These are phyloP conservation scores for Aspergillus coremiiformis DNA, from an alignment of 495 filamentous ascomycete species.

Conservation along the genomic window DNA sequence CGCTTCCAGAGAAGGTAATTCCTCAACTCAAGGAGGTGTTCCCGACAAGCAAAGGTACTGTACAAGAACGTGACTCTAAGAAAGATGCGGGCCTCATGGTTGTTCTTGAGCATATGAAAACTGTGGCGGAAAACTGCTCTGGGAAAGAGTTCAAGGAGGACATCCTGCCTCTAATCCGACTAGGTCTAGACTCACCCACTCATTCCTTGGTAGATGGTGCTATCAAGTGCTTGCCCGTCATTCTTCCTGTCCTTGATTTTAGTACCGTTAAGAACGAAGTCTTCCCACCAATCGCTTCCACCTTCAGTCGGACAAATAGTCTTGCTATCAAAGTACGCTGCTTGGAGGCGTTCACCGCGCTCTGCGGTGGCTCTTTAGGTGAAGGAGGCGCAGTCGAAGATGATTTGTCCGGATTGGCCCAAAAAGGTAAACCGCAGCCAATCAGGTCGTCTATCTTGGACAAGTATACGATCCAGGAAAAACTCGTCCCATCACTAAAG, in stretches of 20 bases:
- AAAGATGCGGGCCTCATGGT: slow-evolving; percentile 88
- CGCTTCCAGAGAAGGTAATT: slow-evolving; percentile 75
- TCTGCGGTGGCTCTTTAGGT: slow-evolving; percentile 65
- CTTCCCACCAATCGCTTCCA: slow-evolving; percentile 79
- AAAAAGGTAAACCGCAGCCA: slow-evolving; percentile 43
- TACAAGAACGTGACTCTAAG: slow-evolving; percentile 65
- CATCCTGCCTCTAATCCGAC: slow-evolving; percentile 73
- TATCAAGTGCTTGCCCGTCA: slow-evolving; percentile 60
- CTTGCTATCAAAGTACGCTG: slow-evolving; percentile 89
- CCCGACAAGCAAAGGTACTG: slow-evolving; percentile 40
- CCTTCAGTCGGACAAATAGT: slow-evolving; percentile 87
- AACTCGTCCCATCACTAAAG: slow-evolving; percentile 82
- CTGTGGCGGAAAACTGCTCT: slow-evolving; percentile 70
- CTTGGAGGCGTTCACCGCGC: slow-evolving; percentile 77
- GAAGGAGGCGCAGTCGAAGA: slow-evolving; percentile 44
- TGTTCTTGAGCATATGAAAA: slow-evolving; percentile 69
- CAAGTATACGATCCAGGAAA: slow-evolving; percentile 96
- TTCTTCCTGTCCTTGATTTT: slow-evolving; percentile 83
- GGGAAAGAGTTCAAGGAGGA: slow-evolving; percentile 94
- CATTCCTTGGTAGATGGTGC: slow-evolving; percentile 82
- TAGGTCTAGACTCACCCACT: slow-evolving; percentile 79
- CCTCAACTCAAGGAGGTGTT: slow-evolving; percentile 81
- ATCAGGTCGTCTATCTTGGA: slow-evolving; percentile 71
- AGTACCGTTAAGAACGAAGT: slow-evolving; percentile 93
- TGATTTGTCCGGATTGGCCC: slow-evolving; percentile 61